These are phyloP conservation scores for Pseudocercospora eumusae DNA, from an alignment of 2,329 filamentous ascomycete genomes.

Conservation along the genomic window DNA sequence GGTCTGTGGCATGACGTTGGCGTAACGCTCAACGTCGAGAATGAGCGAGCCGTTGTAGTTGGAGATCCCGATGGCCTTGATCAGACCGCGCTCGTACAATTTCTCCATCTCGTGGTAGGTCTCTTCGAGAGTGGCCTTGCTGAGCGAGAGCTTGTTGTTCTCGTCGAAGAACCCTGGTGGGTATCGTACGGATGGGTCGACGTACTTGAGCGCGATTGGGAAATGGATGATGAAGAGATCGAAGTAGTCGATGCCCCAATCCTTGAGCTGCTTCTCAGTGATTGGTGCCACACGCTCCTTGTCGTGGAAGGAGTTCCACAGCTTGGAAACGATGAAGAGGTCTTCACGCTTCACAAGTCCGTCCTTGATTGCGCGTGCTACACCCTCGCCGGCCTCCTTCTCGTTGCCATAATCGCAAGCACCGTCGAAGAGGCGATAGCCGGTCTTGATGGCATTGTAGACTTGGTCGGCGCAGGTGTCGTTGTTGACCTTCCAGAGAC, in stretches of 20 bases:
- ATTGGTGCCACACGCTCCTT: slow-evolving; percentile 74
- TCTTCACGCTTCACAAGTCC: slow-evolving; percentile 80
- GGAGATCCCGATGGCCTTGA: slow-evolving; percentile 74
- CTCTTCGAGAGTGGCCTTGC: slow-evolving; percentile 73
- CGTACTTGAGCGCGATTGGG: slow-evolving; percentile 81
- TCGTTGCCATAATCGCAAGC: slow-evolving; percentile 80
- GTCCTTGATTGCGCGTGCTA: slow-evolving; percentile 77
- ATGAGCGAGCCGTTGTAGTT: slow-evolving; percentile 80
- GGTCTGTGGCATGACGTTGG: slow-evolving; percentile 70
- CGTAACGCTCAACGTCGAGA: slow-evolving; percentile 78
- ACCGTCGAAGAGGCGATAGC: slow-evolving; percentile 63
- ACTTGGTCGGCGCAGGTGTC: slow-evolving; percentile 71
- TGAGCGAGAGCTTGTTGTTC: slow-evolving; percentile 64
- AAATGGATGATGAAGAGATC: slow-evolving; percentile 83
- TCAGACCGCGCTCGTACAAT: slow-evolving; percentile 68
- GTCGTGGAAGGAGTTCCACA: slow-evolving; percentile 85
- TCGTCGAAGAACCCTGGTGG: slow-evolving; percentile 73
- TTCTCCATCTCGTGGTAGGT: slow-evolving; percentile 81
- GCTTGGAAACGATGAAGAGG: slow-evolving; percentile 89
- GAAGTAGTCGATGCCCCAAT: slow-evolving; percentile 87
- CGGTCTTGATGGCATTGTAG: slow-evolving; percentile 68
- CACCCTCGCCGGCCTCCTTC: slow-evolving; percentile 72
- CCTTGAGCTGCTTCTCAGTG: slow-evolving; percentile 71
- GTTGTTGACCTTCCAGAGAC: slow-evolving; percentile 81
- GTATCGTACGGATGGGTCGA: slow-evolving; percentile 76